Evolutionary conservation across 2,329 filamentous ascomycete genomes (phyloP), one percentile per base, ranked within the genome.

Genomic region (Cladosporium velox): DNA sequence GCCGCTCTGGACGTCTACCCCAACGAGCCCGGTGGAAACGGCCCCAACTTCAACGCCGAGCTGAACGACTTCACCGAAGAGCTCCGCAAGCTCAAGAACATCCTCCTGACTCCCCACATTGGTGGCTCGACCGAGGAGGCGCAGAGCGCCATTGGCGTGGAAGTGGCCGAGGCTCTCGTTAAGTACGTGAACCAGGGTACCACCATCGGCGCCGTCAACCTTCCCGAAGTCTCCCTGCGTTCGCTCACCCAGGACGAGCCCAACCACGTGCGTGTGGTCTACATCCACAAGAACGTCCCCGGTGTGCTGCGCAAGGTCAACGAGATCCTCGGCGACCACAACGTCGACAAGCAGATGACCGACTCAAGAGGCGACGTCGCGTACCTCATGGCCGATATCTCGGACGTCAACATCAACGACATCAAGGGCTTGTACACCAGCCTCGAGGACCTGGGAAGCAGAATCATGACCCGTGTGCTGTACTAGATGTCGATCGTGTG

Each of bases 301-400:
- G 95, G 95, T 84, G 95, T 99, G 69, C 84, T 99, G 78, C 88
- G 93, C 75, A 92, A 90, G 82, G 95, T 99, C 71, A 99, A 99
- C 84, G 91, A 95, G 75, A 92, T 98, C 69, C 86, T 99, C 58
- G 91, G 91, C 52, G 89, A 96, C 75, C 93, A 99, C 84, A 99
- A 99, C 79, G 93, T 99, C 72, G 94, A 97, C 82, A 98, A 98
- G 85, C 95, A 99, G 81, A 98, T 96, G 83, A 95, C 92, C 60
- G 95, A 98, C 79, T 96, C 91, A 80, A 90, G 90, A 82, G 94
- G 93, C 72, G 94, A 98, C 77, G 90, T 91, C 70, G 95, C 95
- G 24, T 99, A 99, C 78, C 84, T 99, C 69, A 97, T 99, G 93
- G 95, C 95, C 8, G 95, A 99, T 82, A 91, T 99, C 74, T 97